Conservation (phyloP, 2,329 filamentous ascomycete species). For the Biscogniauxia mediterranea region DNA sequence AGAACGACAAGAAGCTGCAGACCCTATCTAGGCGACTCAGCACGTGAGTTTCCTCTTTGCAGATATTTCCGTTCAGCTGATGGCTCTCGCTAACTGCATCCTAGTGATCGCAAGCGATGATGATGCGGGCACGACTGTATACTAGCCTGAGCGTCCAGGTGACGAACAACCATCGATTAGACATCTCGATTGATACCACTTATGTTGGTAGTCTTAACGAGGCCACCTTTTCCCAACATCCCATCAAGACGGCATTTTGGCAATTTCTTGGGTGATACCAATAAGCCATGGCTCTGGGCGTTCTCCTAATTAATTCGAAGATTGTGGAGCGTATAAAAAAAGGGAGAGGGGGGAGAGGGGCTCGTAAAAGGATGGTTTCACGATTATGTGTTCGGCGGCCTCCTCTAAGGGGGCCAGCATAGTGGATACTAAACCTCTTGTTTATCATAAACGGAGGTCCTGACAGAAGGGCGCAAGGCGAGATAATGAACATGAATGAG, state of each 20-base stretch:
- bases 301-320: constrained; percentile 14
- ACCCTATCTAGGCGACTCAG: constrained; percentile 87
- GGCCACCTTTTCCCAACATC: constrained; percentile 14
- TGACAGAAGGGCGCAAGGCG: constrained; percentile 7
- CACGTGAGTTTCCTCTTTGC: constrained; percentile 70
- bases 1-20: constrained; percentile 81
- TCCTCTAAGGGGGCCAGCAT: background rate
- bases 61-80: background rate
- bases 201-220: constrained; percentile 15
- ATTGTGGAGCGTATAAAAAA: constrained; percentile 18
- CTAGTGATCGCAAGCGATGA: constrained; percentile 36
- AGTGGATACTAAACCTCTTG: background rate
- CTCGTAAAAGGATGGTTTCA: constrained; percentile 14
- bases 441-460: constrained; percentile 7
- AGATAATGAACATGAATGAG: constrained; percentile 11
- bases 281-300: constrained; percentile 17
- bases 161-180: constrained; percentile 17
- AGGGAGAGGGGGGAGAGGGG: constrained; percentile 10
- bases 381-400: constrained; percentile 13
- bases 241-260: constrained; percentile 14
- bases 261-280: constrained; percentile 17
- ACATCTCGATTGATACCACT: constrained; percentile 18
- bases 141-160: constrained; percentile 18
- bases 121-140: constrained; percentile 15
- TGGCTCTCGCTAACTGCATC: constrained; percentile 8